Evolutionary conservation across 2,329 filamentous ascomycete species (phyloP), one percentile per base, ranked within the genome.

Genomic region (Periconia sp.): DNA sequence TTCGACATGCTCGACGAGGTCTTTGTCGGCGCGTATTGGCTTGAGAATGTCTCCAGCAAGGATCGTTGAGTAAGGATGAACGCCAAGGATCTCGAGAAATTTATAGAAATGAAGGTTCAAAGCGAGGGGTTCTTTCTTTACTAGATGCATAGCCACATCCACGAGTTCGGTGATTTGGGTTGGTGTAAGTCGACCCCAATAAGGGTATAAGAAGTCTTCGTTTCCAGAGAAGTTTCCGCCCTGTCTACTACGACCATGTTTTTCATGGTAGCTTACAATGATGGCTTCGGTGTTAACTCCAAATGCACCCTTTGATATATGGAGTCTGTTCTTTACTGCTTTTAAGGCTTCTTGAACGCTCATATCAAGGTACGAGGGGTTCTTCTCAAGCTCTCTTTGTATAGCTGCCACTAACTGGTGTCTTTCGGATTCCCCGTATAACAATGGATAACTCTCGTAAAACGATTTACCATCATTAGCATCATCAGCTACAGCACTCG

Each of bases 21-120:
- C 58, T n/a, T 45, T 37, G 40, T 58, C 60, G n/a, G 53, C 53
- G 45, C 66, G 61, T 9, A 71, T 53, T 19, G 60, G 52, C 11
- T 60, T 40, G 40, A 67, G 53, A 2, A 70, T 62, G 35, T 70
- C 66, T 47, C 67, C 62, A 13, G 66, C 62, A 17, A 70, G 55
- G 8, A 27, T 42, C 68, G 18, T 20, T 56, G 52, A 43, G 30
- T 60, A 48, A 13, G 49, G 41, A 45, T 50, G 46, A 19, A 69
- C 52, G n/a, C 62, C 60, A n/a, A 71, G 19, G 19, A 49, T 33
- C 3, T 44, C 7, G 7, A 64, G 54, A 27, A 70, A 54, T 14
- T 43, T 15, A 5, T 23, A 27, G 31, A 55, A 61, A 14, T 50
- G 20, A 15, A 60, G 41, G 2, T 53, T 18, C 6, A 68, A 49